Evolutionary conservation across 306 rosid species (phyloP).

Genomic region (Sindora glabra): DNA sequence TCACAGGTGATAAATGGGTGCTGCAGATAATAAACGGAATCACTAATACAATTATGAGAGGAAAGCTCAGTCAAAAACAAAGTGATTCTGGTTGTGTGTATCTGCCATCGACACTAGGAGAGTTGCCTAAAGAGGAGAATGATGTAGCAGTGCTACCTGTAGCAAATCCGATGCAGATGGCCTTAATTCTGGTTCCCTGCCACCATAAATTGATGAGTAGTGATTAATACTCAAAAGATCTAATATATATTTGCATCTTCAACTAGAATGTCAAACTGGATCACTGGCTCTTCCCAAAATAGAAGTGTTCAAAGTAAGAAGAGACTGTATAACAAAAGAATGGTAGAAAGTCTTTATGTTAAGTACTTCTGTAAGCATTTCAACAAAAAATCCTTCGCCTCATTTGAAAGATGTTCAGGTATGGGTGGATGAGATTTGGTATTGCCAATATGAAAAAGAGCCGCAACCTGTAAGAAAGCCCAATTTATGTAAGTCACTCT

Average conservation of each 20-base stretch:
- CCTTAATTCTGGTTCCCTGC: constrained; percentile 87
- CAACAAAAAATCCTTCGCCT: too few species aligned
- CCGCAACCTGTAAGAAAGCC: too few species aligned
- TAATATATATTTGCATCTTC: background rate
- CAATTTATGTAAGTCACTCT: too few species aligned
- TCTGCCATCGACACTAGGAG: background rate
- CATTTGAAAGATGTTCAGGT: too few species aligned
- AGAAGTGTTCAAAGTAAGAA: background rate
- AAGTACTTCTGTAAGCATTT: too few species aligned
- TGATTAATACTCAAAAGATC: constrained; percentile 15
- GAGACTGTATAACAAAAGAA: background rate
- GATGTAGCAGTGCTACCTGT: constrained; percentile 46
- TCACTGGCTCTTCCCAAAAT: constrained; percentile 7
- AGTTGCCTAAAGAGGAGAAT: constrained; percentile 1
- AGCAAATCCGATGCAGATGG: constrained; percentile 67
- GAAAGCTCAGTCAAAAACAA: constrained; percentile 4
- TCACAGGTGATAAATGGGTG: constrained; percentile 76
- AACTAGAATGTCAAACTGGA: constrained; percentile 5
- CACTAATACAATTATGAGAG: background rate
- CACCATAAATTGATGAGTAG: constrained; percentile 28
- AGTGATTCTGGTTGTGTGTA: background rate
- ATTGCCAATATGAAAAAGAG: too few species aligned
- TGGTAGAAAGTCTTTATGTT: constrained; percentile 14
- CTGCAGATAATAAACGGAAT: constrained; percentile 39
- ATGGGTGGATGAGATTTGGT: too few species aligned